A percentile compares a stretch with the other conserved stretches of the same genome.
Conservation (phyloP, 2,329 filamentous ascomycete genomes). For the Sodiomyces alkalinus region DNA sequence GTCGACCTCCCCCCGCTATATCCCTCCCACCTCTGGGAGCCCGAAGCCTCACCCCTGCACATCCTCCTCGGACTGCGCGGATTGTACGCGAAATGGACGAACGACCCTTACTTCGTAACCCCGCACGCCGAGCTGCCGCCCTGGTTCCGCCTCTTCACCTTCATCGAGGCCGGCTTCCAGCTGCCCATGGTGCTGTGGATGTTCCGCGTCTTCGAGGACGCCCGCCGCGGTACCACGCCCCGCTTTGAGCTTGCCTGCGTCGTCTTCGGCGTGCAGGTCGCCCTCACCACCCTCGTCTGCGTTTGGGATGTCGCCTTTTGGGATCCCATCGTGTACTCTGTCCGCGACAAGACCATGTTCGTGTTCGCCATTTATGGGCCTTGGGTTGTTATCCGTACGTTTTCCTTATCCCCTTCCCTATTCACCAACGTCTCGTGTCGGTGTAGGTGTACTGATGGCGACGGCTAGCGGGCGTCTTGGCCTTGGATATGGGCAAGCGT, state of each 20-base stretch:
- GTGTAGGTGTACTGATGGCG: neutral
- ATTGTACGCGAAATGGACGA: constrained; percentile 30
- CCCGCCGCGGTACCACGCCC: constrained; percentile 14
- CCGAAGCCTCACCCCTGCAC: constrained; percentile 28
- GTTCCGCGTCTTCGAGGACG: constrained; percentile 20
- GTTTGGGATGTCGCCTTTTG: constrained; percentile 33
- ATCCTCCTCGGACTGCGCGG: constrained; percentile 27
- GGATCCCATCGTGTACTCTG: constrained; percentile 28
- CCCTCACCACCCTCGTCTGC: constrained; percentile 35
- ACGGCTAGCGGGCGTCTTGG: constrained; percentile 34
- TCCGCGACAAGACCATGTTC: constrained; percentile 28
- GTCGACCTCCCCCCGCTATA: constrained; percentile 40
- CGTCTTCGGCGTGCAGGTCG: constrained; percentile 34
- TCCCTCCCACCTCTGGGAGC: constrained; percentile 27
- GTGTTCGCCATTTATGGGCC: constrained; percentile 34
- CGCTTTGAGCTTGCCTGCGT: constrained; percentile 33
- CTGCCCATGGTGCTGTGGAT: constrained; percentile 35
- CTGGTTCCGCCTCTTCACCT: constrained; percentile 37
- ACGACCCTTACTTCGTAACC: constrained; percentile 36
- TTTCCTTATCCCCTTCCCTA: neutral
- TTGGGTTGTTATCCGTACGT: constrained; percentile 38
- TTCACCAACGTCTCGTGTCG: neutral
- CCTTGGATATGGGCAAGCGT: constrained; percentile 38
- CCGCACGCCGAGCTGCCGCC: constrained; percentile 18
- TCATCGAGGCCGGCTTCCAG: constrained; percentile 33